These are phyloP conservation scores for Phalaenopsis equestris DNA, from an alignment of 106 monocot species.

Conservation along the genomic window DNA sequence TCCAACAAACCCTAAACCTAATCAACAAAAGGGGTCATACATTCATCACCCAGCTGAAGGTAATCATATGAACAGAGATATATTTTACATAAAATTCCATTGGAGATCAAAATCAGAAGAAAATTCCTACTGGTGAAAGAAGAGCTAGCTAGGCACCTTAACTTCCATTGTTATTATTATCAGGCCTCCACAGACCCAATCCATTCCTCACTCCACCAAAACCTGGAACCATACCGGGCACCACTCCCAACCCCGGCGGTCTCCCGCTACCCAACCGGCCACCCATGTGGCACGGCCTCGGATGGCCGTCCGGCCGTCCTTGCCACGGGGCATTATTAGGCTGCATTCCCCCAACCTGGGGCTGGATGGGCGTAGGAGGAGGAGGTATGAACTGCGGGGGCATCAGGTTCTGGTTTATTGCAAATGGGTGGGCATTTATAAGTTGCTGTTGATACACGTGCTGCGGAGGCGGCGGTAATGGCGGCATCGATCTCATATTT, in stretches of 20 bases:
- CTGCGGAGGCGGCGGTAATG: not conserved
- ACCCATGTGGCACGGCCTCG: too few relatives aligned
- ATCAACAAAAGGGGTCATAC: not conserved
- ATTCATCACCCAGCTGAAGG: not conserved
- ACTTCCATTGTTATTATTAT: slow-evolving; percentile 13
- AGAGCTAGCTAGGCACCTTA: not conserved
- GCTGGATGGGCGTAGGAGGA: slow-evolving; percentile 14
- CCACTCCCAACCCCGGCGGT: too few relatives aligned
- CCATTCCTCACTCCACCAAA: slow-evolving; percentile 18
- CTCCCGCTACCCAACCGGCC: too few relatives aligned
- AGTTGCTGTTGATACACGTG: slow-evolving; percentile 17
- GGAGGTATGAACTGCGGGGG: slow-evolving; percentile 3
- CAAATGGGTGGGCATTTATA: not conserved
- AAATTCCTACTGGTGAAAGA: not conserved
- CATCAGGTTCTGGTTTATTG: slow-evolving; percentile 13
- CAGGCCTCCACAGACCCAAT: slow-evolving; percentile 27
- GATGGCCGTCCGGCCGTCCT: not conserved
- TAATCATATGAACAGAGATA: not conserved
- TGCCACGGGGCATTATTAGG: slow-evolving; percentile 2
- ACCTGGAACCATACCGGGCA: too few relatives aligned
- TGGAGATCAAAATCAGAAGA: not conserved
- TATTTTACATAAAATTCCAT: slow-evolving; percentile 7
- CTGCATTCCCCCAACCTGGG: slow-evolving; percentile 15
- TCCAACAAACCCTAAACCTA: too few relatives aligned
- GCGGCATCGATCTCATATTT: too few relatives aligned